Evolutionary conservation across 2,329 filamentous ascomycete genomes (phyloP).

Genomic region (Claviceps purpurea): DNA sequence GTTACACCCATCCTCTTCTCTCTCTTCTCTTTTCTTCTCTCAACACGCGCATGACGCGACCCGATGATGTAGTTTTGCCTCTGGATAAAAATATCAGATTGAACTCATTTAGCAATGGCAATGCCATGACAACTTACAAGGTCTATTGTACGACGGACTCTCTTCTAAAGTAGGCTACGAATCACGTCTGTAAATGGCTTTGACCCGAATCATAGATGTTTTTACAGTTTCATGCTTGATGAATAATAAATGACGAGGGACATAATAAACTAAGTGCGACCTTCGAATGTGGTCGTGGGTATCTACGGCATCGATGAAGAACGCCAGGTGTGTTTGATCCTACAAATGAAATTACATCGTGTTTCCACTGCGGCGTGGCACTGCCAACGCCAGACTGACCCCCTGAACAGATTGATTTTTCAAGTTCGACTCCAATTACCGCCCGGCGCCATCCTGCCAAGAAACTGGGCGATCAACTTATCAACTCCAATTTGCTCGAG

Average conservation of each 20-base stretch:
- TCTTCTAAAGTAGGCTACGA: too few species aligned
- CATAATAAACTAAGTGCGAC: slow-evolving; percentile 2
- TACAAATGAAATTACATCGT: not conserved
- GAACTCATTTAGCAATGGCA: too few species aligned
- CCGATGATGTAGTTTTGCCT: too few species aligned
- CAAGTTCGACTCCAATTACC: not conserved
- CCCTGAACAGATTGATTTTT: not conserved
- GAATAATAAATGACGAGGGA: not conserved
- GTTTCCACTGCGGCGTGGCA: not conserved
- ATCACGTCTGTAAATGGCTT: too few species aligned
- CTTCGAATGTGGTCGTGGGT: slow-evolving; percentile 3
- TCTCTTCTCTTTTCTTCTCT: too few species aligned
- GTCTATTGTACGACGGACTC: too few species aligned
- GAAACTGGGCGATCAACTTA: not conserved
- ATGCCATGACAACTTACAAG: too few species aligned
- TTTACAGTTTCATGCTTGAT: not conserved
- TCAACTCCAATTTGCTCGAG: not conserved
- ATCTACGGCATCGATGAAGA: slow-evolving; percentile 3
- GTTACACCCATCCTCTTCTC: too few species aligned
- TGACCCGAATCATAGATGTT: too few species aligned
- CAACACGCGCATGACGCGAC: too few species aligned
- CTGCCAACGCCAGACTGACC: not conserved
- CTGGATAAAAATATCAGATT: too few species aligned
- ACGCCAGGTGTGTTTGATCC: not conserved
- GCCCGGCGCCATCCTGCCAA: not conserved